phyloP scores from a whole-genome alignment of 1,284 basidiomycete species.

The Boletus sp. region DNA sequence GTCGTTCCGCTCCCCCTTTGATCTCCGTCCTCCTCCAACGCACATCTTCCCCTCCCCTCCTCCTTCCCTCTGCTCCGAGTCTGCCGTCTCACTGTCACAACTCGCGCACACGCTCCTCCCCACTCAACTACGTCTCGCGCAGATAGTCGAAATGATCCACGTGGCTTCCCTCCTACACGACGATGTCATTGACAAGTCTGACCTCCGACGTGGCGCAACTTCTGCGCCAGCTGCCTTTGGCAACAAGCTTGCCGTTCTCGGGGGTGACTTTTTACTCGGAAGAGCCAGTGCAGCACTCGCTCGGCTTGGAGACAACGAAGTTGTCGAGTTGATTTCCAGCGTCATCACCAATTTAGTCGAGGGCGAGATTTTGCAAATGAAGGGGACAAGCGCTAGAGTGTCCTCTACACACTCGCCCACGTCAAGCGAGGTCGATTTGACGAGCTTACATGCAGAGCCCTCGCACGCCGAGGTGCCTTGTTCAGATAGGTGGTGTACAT shows the following conservation, averaged over 20 bases:
- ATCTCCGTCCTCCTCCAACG: constrained; percentile 45
- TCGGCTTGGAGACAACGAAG: constrained; percentile 85
- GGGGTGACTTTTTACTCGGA: constrained; percentile 95
- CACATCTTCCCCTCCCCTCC: constrained; percentile 43
- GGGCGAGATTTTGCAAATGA: constrained; percentile 93
- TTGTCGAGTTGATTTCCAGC: constrained; percentile 91
- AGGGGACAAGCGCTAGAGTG: constrained; percentile 35
- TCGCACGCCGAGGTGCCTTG: constrained; percentile 14
- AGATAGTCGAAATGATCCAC: constrained; percentile 99
- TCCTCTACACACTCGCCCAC: neutral
- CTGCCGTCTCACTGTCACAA: constrained; percentile 28
- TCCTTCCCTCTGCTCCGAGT: constrained; percentile 37
- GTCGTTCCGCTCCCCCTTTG: constrained; percentile 54
- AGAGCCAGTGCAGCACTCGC: constrained; percentile 89
- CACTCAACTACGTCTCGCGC: constrained; percentile 90
- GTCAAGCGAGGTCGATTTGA: constrained; percentile 27
- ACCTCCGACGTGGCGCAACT: constrained; percentile 79
- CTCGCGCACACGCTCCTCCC: constrained; percentile 60
- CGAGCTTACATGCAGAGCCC: constrained; percentile 26
- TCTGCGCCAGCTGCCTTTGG: constrained; percentile 90
- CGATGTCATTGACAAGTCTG: constrained; percentile 90
- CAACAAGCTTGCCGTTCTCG: constrained; percentile 95
- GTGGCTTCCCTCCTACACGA: constrained; percentile 96
- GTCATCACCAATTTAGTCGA: constrained; percentile 97
- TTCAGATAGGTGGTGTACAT: constrained; percentile 77